phyloP scores from a whole-genome alignment of 805 yeast genomes.

The Priceomyces melissophilus region DNA sequence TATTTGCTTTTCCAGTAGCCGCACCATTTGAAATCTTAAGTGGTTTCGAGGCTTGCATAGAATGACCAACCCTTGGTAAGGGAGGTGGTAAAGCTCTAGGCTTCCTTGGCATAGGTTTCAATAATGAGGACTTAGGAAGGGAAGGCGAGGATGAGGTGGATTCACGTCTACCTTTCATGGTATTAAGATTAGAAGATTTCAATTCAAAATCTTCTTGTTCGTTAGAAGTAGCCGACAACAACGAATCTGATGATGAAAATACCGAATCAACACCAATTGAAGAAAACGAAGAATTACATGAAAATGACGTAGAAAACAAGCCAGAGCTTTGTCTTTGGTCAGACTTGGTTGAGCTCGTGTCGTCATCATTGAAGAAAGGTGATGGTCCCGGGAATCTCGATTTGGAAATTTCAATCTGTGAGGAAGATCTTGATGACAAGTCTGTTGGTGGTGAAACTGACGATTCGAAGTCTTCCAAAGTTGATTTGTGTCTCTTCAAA shows the following conservation, averaged over 20 bases:
- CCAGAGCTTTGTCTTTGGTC: constrained; percentile 15
- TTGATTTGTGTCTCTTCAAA: constrained; percentile 29
- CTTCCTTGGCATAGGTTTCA: constrained; percentile 12
- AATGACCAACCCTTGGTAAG: constrained; percentile 5
- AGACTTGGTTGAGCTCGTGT: constrained; percentile 28
- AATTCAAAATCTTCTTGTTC: constrained; percentile 21
- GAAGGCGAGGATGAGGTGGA: constrained; percentile 1
- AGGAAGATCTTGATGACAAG: constrained; percentile 17
- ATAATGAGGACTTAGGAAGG: constrained; percentile 4
- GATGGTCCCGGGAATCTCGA: background rate
- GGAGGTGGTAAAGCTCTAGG: constrained; percentile 14
- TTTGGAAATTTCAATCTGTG: constrained; percentile 6
- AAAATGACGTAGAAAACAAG: constrained; percentile 20
- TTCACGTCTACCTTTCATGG: background rate
- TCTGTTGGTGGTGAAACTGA: constrained; percentile 5
- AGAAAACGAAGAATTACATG: constrained; percentile 29
- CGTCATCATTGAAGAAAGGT: constrained; percentile 10
- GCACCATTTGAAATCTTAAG: too few species aligned
- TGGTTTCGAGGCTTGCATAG: too few species aligned
- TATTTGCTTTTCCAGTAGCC: background rate
- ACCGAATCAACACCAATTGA: constrained; percentile 26
- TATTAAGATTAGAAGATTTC: constrained; percentile 7
- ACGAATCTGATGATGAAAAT: constrained; percentile 29
- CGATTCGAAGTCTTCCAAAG: constrained; percentile 7
- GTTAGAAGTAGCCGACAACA: constrained; percentile 19